Base-by-base conservation (phyloP, 2,329 filamentous ascomycete species). In the Phyllosticta ampelicida region DNA sequence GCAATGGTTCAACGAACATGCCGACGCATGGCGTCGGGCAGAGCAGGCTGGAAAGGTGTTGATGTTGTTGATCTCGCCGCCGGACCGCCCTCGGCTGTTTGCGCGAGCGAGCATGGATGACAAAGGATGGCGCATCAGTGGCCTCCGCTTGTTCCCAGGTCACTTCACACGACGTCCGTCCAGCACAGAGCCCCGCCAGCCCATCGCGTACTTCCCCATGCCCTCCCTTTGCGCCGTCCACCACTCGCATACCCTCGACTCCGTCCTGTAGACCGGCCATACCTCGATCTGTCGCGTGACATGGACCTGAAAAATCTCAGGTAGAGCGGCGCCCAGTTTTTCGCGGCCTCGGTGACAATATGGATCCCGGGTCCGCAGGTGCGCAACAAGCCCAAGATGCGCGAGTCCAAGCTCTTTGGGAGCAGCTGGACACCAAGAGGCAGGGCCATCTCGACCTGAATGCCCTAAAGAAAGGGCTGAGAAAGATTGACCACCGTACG, bases 401-500 rank as follows among this genome's bases (percentile, higher is more conserved):
- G 73, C 83, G 91, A 68, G 83, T 96, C 66, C 86, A 90, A 75
- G 80, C 85, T 71, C 82, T 97, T 68, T 97, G 92, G 91, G 78
- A 77, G 69, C 85, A 83, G 67, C 81, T 99, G 64, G 90, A 95
- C 72, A 86, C 86, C 63, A 82, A 84, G 63, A 80, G 80, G 60
- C 85, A 86, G 66, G 89, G 89, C 60, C 85, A 89, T 71, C 79
- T 99, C 66, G 91, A 97, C 74, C 78, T 95, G 63, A 85, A 86
- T 71, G 90, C 85, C 29, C 77, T 99, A 65, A 87, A 91, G 75
- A 89, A 85, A 74, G 94, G 92, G 3, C 75, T 99, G 68, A 84
- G 80, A 71, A 88, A 85, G 73, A 90, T 97, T 67, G 91, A 97
- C 72, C 94, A 99, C 72, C 94, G 90, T 95, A 75, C 75, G 85